Conservation (phyloP, 148 eudicot genomes). For the Spergularia marina region DNA sequence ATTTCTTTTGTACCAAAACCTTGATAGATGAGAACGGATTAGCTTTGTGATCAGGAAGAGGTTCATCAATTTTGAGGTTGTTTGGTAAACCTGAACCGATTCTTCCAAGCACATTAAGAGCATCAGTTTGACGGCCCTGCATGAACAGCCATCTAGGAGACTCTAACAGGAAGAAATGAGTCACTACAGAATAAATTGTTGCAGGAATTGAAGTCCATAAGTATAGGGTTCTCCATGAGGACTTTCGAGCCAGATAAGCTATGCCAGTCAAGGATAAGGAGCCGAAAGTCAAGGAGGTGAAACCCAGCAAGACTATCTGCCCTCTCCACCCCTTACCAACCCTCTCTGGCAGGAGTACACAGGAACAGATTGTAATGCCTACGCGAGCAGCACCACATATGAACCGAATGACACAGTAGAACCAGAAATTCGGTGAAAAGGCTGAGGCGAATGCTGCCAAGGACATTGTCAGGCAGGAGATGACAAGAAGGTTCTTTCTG, state of each 20-base stretch:
- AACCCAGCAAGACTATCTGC: constrained; percentile 22
- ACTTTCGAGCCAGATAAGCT: constrained; percentile 18
- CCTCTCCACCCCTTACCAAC: constrained; percentile 29
- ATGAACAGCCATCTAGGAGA: constrained; percentile 34
- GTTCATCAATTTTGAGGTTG: constrained; percentile 7
- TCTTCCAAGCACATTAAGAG: constrained; percentile 13
- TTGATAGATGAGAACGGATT: constrained; percentile 23
- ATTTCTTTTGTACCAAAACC: constrained; percentile 20
- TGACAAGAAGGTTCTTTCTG: constrained; percentile 16
- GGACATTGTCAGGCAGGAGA: constrained; percentile 23
- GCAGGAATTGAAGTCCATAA: constrained; percentile 31
- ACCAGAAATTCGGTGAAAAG: constrained; percentile 28
- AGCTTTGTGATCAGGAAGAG: not conserved
- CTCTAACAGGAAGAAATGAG: constrained; percentile 23
- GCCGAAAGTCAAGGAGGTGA: constrained; percentile 17
- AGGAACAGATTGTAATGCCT: constrained; percentile 23
- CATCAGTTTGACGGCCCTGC: constrained; percentile 17
- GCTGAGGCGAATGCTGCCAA: constrained; percentile 19
- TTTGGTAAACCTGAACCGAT: constrained; percentile 17
- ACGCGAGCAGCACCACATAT: constrained; percentile 27
- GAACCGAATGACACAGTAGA: constrained; percentile 23
- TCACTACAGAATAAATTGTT: not conserved
- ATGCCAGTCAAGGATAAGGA: constrained; percentile 15
- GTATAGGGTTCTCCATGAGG: constrained; percentile 30
- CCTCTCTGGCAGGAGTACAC: constrained; percentile 24